Conservation (phyloP, 2,329 filamentous ascomycete genomes). For the Chrysosporium keratinophilum region DNA sequence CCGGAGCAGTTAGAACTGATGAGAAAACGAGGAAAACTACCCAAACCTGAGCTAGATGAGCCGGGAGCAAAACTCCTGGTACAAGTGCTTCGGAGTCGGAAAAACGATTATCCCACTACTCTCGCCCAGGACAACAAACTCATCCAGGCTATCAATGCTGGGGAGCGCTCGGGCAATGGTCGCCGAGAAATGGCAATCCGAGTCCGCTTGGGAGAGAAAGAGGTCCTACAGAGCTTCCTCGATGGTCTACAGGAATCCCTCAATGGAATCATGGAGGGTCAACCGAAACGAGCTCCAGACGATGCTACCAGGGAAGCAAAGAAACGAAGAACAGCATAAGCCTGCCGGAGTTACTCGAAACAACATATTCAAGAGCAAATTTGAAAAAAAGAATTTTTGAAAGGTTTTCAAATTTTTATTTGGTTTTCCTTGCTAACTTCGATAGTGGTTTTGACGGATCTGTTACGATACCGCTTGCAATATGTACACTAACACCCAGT, state of each 20-base stretch:
- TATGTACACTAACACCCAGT: slow-evolving; percentile 15
- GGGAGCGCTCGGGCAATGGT: slow-evolving; percentile 12
- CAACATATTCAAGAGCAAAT: neutral
- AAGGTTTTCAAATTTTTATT: slow-evolving; percentile 17
- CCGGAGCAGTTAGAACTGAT: slow-evolving; percentile 27
- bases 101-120: slow-evolving; percentile 44
- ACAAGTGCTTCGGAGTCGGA: slow-evolving; percentile 27
- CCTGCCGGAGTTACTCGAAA: neutral
- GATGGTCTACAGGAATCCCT: slow-evolving; percentile 24
- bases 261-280: neutral
- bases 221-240: slow-evolving; percentile 49
- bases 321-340: slow-evolving; percentile 14
- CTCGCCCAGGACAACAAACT: slow-evolving; percentile 43
- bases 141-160: slow-evolving; percentile 26
- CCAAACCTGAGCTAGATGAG: slow-evolving; percentile 25
- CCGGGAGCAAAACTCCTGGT: slow-evolving; percentile 27
- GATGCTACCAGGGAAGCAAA: slow-evolving; percentile 13
- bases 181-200: slow-evolving; percentile 51
- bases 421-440: slow-evolving; percentile 14
- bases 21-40: slow-evolving; percentile 28
- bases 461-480: slow-evolving; percentile 12
- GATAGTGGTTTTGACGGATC: slow-evolving; percentile 14
- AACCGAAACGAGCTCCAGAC: slow-evolving; percentile 17
- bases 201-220: slow-evolving; percentile 64
- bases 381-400: neutral